Base-by-base conservation (phyloP, 768 basidiomycete species). In the Punctularia strigosozonata region DNA sequence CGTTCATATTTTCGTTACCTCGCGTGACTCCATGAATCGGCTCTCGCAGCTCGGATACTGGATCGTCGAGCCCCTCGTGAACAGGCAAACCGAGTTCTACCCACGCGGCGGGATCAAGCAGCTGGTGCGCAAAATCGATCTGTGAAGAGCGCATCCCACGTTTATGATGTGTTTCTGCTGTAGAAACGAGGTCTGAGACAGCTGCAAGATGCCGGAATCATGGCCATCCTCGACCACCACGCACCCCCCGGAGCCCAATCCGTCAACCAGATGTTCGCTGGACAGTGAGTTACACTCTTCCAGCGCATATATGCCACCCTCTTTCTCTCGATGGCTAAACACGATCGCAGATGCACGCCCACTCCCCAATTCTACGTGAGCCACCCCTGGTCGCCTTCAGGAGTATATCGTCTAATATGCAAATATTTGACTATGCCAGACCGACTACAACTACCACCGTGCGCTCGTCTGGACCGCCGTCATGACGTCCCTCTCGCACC, bases 401-500 rank as follows among this genome's bases (percentile, higher is more conserved):
- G 1, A 25, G n/a, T n/a, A n/a, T n/a, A 21, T 36, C 39, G 41
- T 46, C 33, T 17, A 40, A 31, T 2, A 33, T 20, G n/a, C 28
- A 43, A 18, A 38, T 21, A 23, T 19, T 25, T 14, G 28, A 30
- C 28, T 28, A 15, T 25, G 8, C 12, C 50, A 82, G 83, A 86
- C 78, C 2, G 60, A 62, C 4, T 62, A 71, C 38, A 88, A 88
- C 53, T 88, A 83, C 45, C 70, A 75, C 42, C 77, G 85, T 5
- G 85, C 85, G 6, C 61, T 88, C 33, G 59, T 78, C n/a, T 88
- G 85, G 85, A 75, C 82, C 0, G 76, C 75, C 10, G 79, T 87
- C 15, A 86, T 87, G 77, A 79, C 85, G 1, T 57, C 69, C 7
- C 60, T 88, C 4, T 60, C 80, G 1, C 85, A 88, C 47, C 57